Base-by-base conservation (phyloP, 2,329 filamentous ascomycete genomes). In the Monilinia polystroma region DNA sequence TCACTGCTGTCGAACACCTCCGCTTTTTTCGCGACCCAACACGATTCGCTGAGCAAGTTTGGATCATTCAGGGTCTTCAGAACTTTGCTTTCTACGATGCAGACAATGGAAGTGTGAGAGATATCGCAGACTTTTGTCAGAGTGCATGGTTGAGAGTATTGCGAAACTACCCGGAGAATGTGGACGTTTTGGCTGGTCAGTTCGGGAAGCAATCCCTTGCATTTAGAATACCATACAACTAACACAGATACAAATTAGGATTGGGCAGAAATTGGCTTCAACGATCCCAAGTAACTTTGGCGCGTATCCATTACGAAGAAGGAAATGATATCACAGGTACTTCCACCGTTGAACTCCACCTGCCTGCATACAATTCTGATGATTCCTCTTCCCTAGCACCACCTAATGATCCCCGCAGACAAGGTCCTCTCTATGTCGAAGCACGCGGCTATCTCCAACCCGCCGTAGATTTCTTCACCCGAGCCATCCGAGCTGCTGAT, bases 211-310 rank as follows among this genome's bases (percentile, higher is more conserved):
- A 23, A 41, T 23, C 26, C 20, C n/a, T 18, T 18, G 26, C 2
- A 7, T 52, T n/a, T 11, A 56, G 26, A 38, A 2, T 14, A 6
- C 11, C 20, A 47, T 60, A 5, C n/a, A 26, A 8, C 26, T 66
- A 45, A 66, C 26, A 53, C 47, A n/a, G 16, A 53, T 18, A 23
- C 18, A 11, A 12, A 60, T 54, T 70, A 81, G 83, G 82, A 4
- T 76, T 84, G 26, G 83, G 82, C 23, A 76, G 79, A 35, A 80
- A 80, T 55, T 85, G 83, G 83, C 77, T 84, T 1, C 77, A 79
- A 54, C 80, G 80, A 71, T 80, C 83, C n/a, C 83, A 85, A 70
- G 79, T 77, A 66, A 78, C 77, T 45, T 75, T 85, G 29, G 78
- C 81, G 43, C 79, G 78, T 64, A 84, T 85, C 67, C 79, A 83